Evolutionary conservation across 768 basidiomycete species (phyloP), one percentile per base, ranked within the genome.

Genomic region (Fomitopsis pulvina): DNA sequence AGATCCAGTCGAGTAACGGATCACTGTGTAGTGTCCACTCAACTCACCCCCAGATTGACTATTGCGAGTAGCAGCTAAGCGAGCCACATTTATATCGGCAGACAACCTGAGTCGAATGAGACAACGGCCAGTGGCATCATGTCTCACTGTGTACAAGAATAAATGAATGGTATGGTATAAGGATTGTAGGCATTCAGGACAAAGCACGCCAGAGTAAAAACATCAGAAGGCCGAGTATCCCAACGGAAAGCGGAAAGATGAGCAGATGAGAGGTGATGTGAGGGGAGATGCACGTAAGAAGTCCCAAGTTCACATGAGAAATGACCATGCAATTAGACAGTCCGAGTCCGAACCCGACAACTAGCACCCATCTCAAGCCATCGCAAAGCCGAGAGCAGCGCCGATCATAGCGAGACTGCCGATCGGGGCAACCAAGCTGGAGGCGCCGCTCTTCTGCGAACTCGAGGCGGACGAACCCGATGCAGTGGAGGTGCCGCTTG

Each of bases 401-500:
- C 53, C 44, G 21, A 52, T 50, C 42, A 48, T 53, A 22, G 58
- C 60, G 21, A 58, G 48, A 32, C 52, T 53, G n/a, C 48, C 51
- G 32, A 58, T 22, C 34, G 60, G 37, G 41, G 45, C 57, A 2
- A 20, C 26, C 29, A 56, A 28, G 50, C 50, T 42, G 28, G 42
- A 44, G 4, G 60, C 59, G 21, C 57, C 57, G 51, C 45, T 58
- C 48, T 41, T 29, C 25, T 47, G 25, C 21, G 61, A 27, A 0
- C 53, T 32, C 7, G 64, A 45, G 28, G 62, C 46, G 12, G 60
- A 45, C 9, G 62, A 32, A 20, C 59, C 61, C 4, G 64, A 54
- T n/a, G 52, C 65, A 29, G 66, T 51, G 16, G 62, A 28, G 3
- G 58, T 51, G 37, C 63, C 52, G 20, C 62, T 53, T 28, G 54